Evolutionary conservation across 2,329 filamentous ascomycete species (phyloP), one percentile per base, ranked within the genome.

Genomic region (Colletotrichum agaves): DNA sequence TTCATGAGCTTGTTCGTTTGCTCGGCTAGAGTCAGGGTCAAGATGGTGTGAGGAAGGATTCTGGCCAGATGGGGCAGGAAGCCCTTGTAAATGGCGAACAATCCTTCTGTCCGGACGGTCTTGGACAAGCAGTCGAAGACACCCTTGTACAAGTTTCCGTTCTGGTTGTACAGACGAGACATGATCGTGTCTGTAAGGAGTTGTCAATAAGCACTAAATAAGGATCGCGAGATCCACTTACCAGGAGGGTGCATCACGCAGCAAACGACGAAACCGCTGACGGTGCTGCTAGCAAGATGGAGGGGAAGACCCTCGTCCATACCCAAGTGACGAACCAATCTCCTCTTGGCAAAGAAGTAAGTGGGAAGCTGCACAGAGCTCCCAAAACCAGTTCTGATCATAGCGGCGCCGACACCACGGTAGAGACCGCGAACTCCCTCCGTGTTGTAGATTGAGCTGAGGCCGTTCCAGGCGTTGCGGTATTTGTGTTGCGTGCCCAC

Each of bases 101-200:
- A 74, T 21, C 96, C 96, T 78, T 99, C 96, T 0, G 93, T 97
- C 77, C 90, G 91, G 69, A 99, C 86, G 0, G 96, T 99, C 82
- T 97, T 94, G 77, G 87, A 88, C 68, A 98, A 81, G 78, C 96
- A 99, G 81, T 99, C 96, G 71, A 97, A 92, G 4, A 97, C 93
- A 66, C 94, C 92, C 73, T 87, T 90, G 84, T 99, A 99, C n/a
- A 99, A 86, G 77, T 98, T 97, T 59, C 96, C 96, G 70, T 94
- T 97, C 79, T 99, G 96, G 83, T 99, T 99, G 85, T 99, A 99
- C 85, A 99, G 91, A 70, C 96, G 91, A 70, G 93, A 96, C 96
- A 99, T 99, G 81, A 99, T 93, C 5, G 96, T 99, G 79, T 99
- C 96, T 87, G 69, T 27, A 12, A 52, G 63, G 52, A 12, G 44